Percentiles rank a stretch among this genome's conserved stretches.
Evolutionary conservation across 148 eudicot genomes (phyloP).

Genomic region (Nepenthes gracilis): DNA sequence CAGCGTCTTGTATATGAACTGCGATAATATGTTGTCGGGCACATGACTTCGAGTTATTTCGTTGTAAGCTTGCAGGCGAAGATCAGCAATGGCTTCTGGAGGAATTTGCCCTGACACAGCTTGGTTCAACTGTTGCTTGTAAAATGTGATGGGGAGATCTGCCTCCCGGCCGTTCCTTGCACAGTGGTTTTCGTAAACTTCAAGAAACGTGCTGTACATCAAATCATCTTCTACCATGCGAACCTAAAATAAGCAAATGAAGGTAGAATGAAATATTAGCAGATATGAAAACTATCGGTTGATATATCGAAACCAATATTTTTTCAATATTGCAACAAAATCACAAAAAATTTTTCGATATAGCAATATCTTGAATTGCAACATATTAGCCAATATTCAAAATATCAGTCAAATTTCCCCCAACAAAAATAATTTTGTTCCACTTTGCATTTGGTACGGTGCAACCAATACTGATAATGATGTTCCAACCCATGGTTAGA

Average conservation of each 20-base stretch:
- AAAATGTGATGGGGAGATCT: conserved; percentile 80
- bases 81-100: conserved; percentile 85
- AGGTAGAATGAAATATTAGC: not conserved
- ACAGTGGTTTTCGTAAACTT: conserved; percentile 97
- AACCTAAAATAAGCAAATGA: conserved; percentile 34
- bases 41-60: conserved; percentile 61
- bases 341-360: no score
- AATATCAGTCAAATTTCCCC: no score
- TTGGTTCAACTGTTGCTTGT: conserved; percentile 93
- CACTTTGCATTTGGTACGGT: no score
- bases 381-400: no score
- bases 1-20: conserved; percentile 89
- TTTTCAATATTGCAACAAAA: no score
- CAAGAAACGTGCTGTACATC: conserved; percentile 95
- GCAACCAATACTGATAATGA: no score
- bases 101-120: conserved; percentile 83
- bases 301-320: no score
- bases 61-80: conserved; percentile 85
- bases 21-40: conserved; percentile 79
- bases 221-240: conserved; percentile 99
- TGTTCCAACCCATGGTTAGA: no score
- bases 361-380: no score
- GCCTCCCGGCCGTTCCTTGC: conserved; percentile 91
- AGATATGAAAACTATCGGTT: not conserved
- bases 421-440: no score